Percentiles rank a stretch among this genome's conserved stretches.
Evolutionary conservation across 1,284 basidiomycete species (phyloP).

Genomic region (Ceratobasidium sp.): DNA sequence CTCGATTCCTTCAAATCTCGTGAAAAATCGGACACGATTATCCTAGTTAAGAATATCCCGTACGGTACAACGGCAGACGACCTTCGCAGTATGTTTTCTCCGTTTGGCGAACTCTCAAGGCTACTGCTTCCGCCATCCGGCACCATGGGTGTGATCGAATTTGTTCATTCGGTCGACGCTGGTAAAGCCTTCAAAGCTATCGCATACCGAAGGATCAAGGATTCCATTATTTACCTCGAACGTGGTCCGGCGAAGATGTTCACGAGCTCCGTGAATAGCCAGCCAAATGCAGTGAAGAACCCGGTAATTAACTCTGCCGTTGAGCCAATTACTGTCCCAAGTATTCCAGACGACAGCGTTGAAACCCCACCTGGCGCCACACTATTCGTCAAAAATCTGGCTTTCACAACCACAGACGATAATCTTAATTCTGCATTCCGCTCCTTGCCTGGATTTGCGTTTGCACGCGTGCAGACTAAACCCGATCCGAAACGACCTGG

Average conservation of each 20-base stretch:
- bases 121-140: constrained; percentile 93
- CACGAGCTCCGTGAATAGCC: constrained; percentile 54
- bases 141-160: constrained; percentile 95
- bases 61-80: constrained; percentile 86
- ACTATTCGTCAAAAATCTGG: constrained; percentile 94
- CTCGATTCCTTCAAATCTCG: constrained; percentile 62
- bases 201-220: constrained; percentile 90
- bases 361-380: constrained; percentile 79
- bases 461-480: constrained; percentile 93
- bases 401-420: constrained; percentile 89
- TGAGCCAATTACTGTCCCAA: constrained; percentile 64
- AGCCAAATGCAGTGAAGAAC: constrained; percentile 4
- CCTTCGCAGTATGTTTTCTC: constrained; percentile 83
- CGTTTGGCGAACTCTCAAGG: constrained; percentile 81
- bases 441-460: constrained; percentile 85
- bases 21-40: constrained; percentile 79
- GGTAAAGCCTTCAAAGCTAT: constrained; percentile 83
- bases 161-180: constrained; percentile 78
- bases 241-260: constrained; percentile 91
- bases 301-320: constrained; percentile 55
- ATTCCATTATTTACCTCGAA: constrained; percentile 93
- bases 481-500: constrained; percentile 81
- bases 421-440: constrained; percentile 79
- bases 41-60: constrained; percentile 97
- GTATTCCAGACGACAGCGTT: constrained; percentile 57